phyloP scores from a whole-genome alignment of 1,284 basidiomycete genomes.

The Trichosporon asahii region DNA sequence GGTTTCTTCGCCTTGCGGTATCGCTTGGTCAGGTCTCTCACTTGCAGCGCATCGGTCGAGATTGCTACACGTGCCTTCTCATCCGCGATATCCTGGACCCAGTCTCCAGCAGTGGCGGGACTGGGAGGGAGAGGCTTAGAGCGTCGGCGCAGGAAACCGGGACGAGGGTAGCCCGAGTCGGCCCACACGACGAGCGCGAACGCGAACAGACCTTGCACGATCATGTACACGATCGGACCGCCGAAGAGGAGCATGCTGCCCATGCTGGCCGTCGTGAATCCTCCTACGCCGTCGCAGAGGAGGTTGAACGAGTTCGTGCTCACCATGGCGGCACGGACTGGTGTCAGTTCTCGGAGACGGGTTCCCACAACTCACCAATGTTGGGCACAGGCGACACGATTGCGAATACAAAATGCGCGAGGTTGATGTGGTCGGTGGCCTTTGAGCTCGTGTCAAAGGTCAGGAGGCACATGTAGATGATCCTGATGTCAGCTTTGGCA shows the following conservation, averaged over 20 bases:
- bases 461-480: slow-evolving; percentile 16
- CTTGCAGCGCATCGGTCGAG: slow-evolving; percentile 60
- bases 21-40: slow-evolving; percentile 64
- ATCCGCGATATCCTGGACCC: slow-evolving; percentile 54
- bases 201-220: slow-evolving; percentile 59
- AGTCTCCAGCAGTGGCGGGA: background rate
- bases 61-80: slow-evolving; percentile 57
- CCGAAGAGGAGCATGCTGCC: slow-evolving; percentile 63
- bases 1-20: slow-evolving; percentile 52
- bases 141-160: slow-evolving; percentile 30
- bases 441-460: slow-evolving; percentile 55
- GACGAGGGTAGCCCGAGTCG: slow-evolving; percentile 59
- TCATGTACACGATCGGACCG: slow-evolving; percentile 70
- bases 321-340: slow-evolving; percentile 61
- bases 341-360: background rate
- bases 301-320: slow-evolving; percentile 73
- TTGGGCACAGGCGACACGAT: slow-evolving; percentile 54
- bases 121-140: background rate
- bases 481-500: background rate
- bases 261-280: slow-evolving; percentile 56
- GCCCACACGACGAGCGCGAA: slow-evolving; percentile 61
- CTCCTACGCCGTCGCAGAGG: slow-evolving; percentile 63
- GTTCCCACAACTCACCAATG: slow-evolving; percentile 40
- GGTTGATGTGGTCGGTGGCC: slow-evolving; percentile 59
- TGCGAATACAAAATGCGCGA: slow-evolving; percentile 67